Conservation (phyloP, 768 basidiomycete species). For the Mycena floridula region DNA sequence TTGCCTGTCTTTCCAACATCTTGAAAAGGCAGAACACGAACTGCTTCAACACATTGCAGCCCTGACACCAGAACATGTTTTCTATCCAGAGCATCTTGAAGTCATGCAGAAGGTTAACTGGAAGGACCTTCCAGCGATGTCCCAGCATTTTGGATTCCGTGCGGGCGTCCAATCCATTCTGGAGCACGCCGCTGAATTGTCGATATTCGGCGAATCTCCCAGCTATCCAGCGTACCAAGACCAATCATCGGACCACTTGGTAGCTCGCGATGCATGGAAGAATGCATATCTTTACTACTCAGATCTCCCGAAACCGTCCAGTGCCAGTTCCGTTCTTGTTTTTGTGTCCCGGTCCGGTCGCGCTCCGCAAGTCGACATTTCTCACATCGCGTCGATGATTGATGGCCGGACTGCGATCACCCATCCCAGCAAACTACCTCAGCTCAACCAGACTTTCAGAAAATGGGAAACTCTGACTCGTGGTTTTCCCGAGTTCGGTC, state of each 20-base stretch:
- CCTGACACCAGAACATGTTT: slow-evolving; percentile 18
- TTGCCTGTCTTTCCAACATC: slow-evolving; percentile 23
- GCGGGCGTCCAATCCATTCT: slow-evolving; percentile 13
- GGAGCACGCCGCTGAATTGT: slow-evolving; percentile 7
- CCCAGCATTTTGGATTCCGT: slow-evolving; percentile 19
- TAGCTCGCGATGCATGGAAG: slow-evolving; percentile 13
- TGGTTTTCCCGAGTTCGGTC: too few species aligned
- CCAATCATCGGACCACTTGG: slow-evolving; percentile 9
- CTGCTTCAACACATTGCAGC: slow-evolving; percentile 18
- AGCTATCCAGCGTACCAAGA: neutral
- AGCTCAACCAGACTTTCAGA: too few species aligned
- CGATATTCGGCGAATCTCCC: neutral
- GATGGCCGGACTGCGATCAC: too few species aligned
- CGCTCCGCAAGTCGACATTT: too few species aligned
- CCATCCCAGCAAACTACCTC: too few species aligned
- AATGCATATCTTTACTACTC: slow-evolving; percentile 9
- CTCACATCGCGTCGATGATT: too few species aligned
- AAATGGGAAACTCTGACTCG: too few species aligned
- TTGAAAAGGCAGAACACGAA: slow-evolving; percentile 12
- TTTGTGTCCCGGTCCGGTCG: too few species aligned
- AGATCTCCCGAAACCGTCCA: neutral
- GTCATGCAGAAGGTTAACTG: slow-evolving; percentile 26
- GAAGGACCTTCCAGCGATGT: slow-evolving; percentile 9
- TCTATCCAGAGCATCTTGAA: slow-evolving; percentile 19
- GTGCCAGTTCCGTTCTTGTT: too few species aligned